Evolutionary conservation across 228 moss, liverwort and hornwort species (phyloP), one percentile per base, ranked within the genome.

Genomic region (Sphagnum magellanicum): DNA sequence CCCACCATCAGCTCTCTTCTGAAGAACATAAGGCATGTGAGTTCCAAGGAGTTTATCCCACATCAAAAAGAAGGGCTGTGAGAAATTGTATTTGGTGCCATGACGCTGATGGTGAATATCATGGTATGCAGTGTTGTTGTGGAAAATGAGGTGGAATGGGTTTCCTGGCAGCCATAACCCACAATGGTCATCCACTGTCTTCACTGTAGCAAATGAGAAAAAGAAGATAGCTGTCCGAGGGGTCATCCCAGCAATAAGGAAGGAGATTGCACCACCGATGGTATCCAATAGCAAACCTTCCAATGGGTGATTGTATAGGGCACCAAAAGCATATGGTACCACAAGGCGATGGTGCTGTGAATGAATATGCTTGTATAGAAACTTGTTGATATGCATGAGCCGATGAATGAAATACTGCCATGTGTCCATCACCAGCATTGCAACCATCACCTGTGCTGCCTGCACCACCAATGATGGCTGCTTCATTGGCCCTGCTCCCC

Each of bases 331-430:
- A 52, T 87, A 94, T 0, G 98, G 94, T 51, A 94, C 98, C 6
- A 94, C 78, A 48, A 98, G 76, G 52, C 89, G 87, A 74, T 98
- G 98, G 69, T 98, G 98, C 52, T 87, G 80, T 5, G 98, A 92
- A 69, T 94, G 98, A 8, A 98, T 80, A 58, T 87, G 86, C 72
- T 90, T 92, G 73, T 92, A 98, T 74, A 98, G 80, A 59, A 92
- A 94, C 79, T 92, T 89, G 80, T 98, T 98, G 47, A 81, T 64
- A 70, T 98, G 94, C 98, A 98, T 98, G 71, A 88, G 90, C 50
- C 98, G 85, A 65, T 98, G 98, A n/a, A 87, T 79, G 60, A 94
- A 89, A 61, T 98, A 98, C 80, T 98, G 98, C 94, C 94, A 98
- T 48, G 90, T 90, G 69, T 98, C 94, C 98, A 98, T 98, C 4